Evolutionary conservation across 768 basidiomycete species (phyloP).

Genomic region (Russula compacta): DNA sequence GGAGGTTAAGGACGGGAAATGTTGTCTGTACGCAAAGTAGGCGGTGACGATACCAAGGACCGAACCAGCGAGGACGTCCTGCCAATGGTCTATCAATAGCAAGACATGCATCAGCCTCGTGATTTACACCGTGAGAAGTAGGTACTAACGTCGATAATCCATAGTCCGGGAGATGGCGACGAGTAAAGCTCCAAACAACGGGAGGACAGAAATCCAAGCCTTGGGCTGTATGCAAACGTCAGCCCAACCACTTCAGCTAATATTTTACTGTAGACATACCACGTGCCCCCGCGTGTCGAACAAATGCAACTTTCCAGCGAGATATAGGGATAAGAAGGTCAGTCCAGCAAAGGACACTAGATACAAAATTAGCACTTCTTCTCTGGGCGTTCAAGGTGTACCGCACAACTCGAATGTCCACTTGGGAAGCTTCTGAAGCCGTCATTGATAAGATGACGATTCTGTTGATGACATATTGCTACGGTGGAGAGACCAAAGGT

Average conservation of each 20-base stretch:
- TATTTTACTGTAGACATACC: slow-evolving; percentile 31
- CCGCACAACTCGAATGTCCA: slow-evolving; percentile 80
- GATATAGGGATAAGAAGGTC: slow-evolving; percentile 79
- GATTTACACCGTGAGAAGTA: neutral
- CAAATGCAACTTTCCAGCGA: slow-evolving; percentile 87
- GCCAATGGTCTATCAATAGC: slow-evolving; percentile 66
- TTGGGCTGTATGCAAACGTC: slow-evolving; percentile 34
- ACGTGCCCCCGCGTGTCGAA: slow-evolving; percentile 75
- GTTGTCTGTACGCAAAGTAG: slow-evolving; percentile 74
- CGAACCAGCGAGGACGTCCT: slow-evolving; percentile 78
- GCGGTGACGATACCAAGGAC: slow-evolving; percentile 63
- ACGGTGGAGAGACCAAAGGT: slow-evolving; percentile 65
- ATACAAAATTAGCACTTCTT: neutral
- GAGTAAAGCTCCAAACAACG: slow-evolving; percentile 66
- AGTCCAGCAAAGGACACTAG: slow-evolving; percentile 89
- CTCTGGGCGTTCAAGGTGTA: neutral
- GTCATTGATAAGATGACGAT: slow-evolving; percentile 51
- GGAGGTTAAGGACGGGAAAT: slow-evolving; percentile 66
- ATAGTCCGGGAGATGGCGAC: slow-evolving; percentile 84
- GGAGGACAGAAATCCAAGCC: slow-evolving; percentile 75
- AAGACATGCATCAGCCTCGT: slow-evolving; percentile 13
- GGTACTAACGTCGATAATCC: slow-evolving; percentile 73
- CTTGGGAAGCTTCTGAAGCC: slow-evolving; percentile 91
- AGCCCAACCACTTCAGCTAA: neutral
- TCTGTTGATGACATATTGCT: slow-evolving; percentile 69